Base-by-base conservation (phyloP, 2,329 filamentous ascomycete genomes). In the Teratosphaeria nubilosa region DNA sequence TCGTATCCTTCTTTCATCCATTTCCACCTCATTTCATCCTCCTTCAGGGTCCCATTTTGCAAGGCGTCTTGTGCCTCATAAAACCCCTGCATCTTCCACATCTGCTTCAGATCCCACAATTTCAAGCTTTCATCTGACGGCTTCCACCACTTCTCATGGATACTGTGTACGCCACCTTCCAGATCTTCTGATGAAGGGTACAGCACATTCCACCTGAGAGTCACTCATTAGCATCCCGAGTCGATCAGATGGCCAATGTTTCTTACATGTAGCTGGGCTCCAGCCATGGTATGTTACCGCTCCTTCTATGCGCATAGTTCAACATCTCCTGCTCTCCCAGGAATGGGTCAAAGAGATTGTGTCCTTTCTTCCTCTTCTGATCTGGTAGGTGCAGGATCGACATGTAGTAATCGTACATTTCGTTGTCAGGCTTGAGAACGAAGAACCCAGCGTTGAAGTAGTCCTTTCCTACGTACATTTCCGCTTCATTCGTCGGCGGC, bases 211-310 rank as follows among this genome's bases (percentile, higher is more conserved):
- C 41, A 48, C n/a, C 41, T 48, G 41, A 16, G 22, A 16, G 41
- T 20, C n/a, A 48, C 5, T 22, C n/a, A n/a, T 48, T 22, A 48
- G 41, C 41, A 11, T 22, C 20, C 41, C 10, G 20, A 48, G 16
- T 20, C 7, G 20, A 22, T 48, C 41, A 48, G 41, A 2, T 20
- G 3, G n/a, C 16, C 9, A 22, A 22, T 7, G 22, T n/a, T 20
- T 20, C 41, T 48, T 20, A 48, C 41, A 48, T 48, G n/a, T 20
- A 48, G 41, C 41, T 48, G 10, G 41, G 41, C 41, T 48, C 41
- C 41, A 48, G n/a, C 73, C 72, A 75, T 1, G 74, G 73, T 73
- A 76, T 75, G n/a, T 72, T 71, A 0, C 73, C 73, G 1, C 70
- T 69, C 13, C 64, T 59, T 3, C 71, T 63, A 59, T 75, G 73